Base-by-base conservation (phyloP, 2,329 filamentous ascomycete genomes). In the Cercospora citrullina region DNA sequence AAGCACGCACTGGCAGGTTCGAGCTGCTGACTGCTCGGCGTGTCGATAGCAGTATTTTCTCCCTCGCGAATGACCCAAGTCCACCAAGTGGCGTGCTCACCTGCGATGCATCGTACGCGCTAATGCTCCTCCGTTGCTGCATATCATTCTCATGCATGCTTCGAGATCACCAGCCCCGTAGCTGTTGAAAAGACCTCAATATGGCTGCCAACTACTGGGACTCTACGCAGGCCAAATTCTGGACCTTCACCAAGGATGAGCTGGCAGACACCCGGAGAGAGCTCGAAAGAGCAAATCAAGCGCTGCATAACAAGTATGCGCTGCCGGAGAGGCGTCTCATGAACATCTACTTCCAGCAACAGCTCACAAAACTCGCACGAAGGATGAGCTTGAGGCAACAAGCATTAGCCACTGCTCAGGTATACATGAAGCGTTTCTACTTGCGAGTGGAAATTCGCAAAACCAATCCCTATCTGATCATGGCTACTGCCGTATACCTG, bases 171-270 rank as follows among this genome's bases (percentile, higher is more conserved):
- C n/a, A 8, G 9, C 23, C 23, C 23, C 28, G n/a, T 4, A 55
- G 23, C 21, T n/a, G 14, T 23, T 9, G 23, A 28, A 55, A 23
- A 48, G 33, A 28, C 6, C 2, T 16, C 30, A 68, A 1, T 68
- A 97, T 97, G 94, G 92, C 94, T 36, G 92, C 94, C 77, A 97
- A 94, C 81, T 99, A 94, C 83, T 99, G 94, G 94, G 91, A 93
- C 72, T 98, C 95, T 65, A 95, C 93, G 28, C 95, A 99, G 81
- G 88, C 90, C 74, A 90, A 89, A 73, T 88, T 91, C 82, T 99
- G 95, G 95, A 91, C 92, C 66, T 97, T 96, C 80, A 90, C 92
- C 58, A 91, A 92, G 76, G 89, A 93, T 70, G 89, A 94, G 78
- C 86, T 99, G 63, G 87, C 88, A 14, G 85, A 90, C 63, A 87